These are phyloP conservation scores for Beauveria medogensis DNA, from an alignment of 2,329 filamentous ascomycete genomes.

Conservation along the genomic window DNA sequence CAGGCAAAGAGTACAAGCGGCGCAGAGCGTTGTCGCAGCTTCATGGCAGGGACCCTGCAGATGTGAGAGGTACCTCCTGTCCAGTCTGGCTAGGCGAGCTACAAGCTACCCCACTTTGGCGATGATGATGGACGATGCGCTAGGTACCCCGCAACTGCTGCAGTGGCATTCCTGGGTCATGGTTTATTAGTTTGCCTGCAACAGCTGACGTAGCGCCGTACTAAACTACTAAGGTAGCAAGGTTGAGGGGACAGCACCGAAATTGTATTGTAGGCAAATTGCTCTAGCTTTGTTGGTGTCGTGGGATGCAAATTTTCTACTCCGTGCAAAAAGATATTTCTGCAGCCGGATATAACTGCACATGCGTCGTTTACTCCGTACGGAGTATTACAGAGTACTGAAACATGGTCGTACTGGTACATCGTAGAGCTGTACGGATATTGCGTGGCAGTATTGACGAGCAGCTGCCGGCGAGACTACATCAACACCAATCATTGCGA, in stretches of 20 bases:
- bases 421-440: background rate
- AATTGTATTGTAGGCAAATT: background rate
- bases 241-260: background rate
- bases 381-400: background rate
- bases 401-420: background rate
- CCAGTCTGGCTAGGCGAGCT: background rate
- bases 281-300: background rate
- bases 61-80: background rate
- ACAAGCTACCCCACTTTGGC: background rate
- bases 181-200: background rate
- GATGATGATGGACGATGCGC: conserved; percentile 9
- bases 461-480: background rate
- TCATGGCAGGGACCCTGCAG: background rate
- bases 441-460: background rate
- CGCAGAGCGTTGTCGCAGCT: background rate
- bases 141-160: conserved; percentile 10
- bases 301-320: background rate
- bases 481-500: background rate
- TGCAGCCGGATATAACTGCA: background rate
- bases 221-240: background rate
- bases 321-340: background rate
- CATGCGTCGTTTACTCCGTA: background rate
- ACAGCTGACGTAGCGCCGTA: background rate
- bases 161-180: background rate
- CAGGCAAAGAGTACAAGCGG: background rate